Evolutionary conservation across 2,329 filamentous ascomycete species (phyloP).

Genomic region (Diplodia sapinea): DNA sequence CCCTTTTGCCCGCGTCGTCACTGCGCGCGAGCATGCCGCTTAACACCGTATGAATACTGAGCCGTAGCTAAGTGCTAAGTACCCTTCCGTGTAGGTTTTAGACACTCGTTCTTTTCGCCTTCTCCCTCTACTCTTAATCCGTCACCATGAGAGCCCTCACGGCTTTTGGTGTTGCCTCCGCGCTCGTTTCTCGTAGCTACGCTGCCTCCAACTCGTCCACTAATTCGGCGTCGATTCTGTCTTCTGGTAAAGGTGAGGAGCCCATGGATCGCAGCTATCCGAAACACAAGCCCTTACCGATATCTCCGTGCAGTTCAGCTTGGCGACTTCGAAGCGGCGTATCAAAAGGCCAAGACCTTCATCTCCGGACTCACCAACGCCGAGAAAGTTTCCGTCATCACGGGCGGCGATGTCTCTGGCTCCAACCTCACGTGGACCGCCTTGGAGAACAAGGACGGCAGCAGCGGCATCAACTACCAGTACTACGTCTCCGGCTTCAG

Average conservation of each 20-base stretch:
- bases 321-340: slow-evolving; percentile 22
- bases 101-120: background rate
- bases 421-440: slow-evolving; percentile 35
- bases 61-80: background rate
- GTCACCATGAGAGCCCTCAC: slow-evolving; percentile 16
- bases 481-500: slow-evolving; percentile 37
- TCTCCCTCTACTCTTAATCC: background rate
- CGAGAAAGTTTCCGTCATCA: slow-evolving; percentile 25
- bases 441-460: slow-evolving; percentile 35
- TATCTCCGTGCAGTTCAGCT: slow-evolving; percentile 9
- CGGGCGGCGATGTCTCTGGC: slow-evolving; percentile 14
- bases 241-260: slow-evolving; percentile 19
- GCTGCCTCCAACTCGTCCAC: slow-evolving; percentile 25
- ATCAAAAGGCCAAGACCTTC: slow-evolving; percentile 18
- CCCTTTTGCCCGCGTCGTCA: background rate
- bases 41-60: slow-evolving; percentile 3
- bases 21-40: background rate
- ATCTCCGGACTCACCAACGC: slow-evolving; percentile 25
- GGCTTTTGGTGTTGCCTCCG: slow-evolving; percentile 27
- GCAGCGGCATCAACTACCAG: slow-evolving; percentile 36
- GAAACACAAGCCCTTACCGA: background rate
- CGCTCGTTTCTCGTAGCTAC: slow-evolving; percentile 15
- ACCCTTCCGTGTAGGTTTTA: background rate
- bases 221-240: slow-evolving; percentile 2
- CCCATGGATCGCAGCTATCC: background rate